Base-by-base conservation (phyloP, 2,329 filamentous ascomycete species). In the Calycina herbarum region DNA sequence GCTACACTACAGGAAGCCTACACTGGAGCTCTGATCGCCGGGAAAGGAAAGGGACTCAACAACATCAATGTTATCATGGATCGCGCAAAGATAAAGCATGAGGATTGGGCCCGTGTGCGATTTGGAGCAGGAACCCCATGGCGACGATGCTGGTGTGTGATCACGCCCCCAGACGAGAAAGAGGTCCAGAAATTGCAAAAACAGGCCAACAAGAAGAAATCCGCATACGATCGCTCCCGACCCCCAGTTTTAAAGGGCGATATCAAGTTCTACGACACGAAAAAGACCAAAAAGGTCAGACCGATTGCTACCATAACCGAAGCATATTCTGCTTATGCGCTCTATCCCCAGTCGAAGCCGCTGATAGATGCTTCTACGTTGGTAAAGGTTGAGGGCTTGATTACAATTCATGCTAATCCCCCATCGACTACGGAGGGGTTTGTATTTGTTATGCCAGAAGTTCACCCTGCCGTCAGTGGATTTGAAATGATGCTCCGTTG, bases 371-470 rank as follows among this genome's bases (percentile, higher is more conserved):
- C 94, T 66, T 98, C 95, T 0, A 97, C 94, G 0, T 80, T 99
- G 66, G 85, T 98, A 69, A 99, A 99, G 78, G 85, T 99, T 33
- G 95, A 99, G 79, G 95, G 94, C 10, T 87, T 88, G 68, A 93
- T 99, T 67, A 93, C 91, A 0, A 92, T 97, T 48, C 93, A 97
- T 78, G 89, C 90, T 0, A 86, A 88, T 13, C 89, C 91, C 8
- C 88, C 92, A 29, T 89, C 90, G 0, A 87, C 88, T 2, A 91
- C 90, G 0, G 95, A 99, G 76, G 95, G 95, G 0, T 97, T 97
- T 73, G 92, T 99, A 4, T 99, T 99, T 75, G 89, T 98, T 71
- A 97, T 99, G 94, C 95, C 95, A 3, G 95, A 99, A 77, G 86
- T 90, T 1, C 93, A 92, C 73, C 90, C 94, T n/a, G 94, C 93